phyloP scores from a whole-genome alignment of 495 filamentous ascomycete genomes.

The Pyronema domesticum region DNA sequence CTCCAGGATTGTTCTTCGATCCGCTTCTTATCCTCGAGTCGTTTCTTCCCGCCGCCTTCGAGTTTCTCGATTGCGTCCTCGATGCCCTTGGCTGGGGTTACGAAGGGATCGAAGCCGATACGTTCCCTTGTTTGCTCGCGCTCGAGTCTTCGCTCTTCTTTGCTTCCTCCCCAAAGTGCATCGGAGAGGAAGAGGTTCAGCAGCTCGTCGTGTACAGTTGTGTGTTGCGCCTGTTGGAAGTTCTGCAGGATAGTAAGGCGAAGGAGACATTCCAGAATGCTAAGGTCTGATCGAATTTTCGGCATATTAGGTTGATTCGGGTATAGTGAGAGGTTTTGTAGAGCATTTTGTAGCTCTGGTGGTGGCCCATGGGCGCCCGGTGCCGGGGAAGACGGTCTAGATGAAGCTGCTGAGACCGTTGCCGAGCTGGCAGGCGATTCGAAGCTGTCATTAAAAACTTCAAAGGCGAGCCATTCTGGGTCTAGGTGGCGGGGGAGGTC shows the following conservation, averaged over 20 bases:
- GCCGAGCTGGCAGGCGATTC: constrained; percentile 29
- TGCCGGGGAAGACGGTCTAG: constrained; percentile 9
- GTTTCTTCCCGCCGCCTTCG: too few species aligned
- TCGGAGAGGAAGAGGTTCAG: constrained; percentile 81
- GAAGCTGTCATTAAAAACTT: constrained; percentile 55
- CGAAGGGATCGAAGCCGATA: constrained; percentile 77
- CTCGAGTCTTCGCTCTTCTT: constrained; percentile 50
- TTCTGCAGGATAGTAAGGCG: constrained; percentile 88
- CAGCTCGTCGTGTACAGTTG: constrained; percentile 86
- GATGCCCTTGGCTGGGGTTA: too few species aligned
- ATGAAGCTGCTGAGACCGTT: constrained; percentile 5
- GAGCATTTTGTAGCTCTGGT: constrained; percentile 1
- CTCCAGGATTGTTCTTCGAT: too few species aligned
- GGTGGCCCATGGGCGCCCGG: constrained; percentile 14
- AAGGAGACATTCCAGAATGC: constrained; percentile 82
- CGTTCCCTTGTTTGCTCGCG: constrained; percentile 51
- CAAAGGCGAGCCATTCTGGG: constrained; percentile 88
- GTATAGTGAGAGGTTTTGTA: constrained; percentile 7
- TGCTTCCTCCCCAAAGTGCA: constrained; percentile 53
- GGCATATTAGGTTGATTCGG: background rate
- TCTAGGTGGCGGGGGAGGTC: constrained; percentile 61
- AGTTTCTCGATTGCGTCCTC: too few species aligned
- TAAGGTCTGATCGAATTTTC: constrained; percentile 63
- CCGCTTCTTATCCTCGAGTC: too few species aligned
- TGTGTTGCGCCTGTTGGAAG: constrained; percentile 83